Percentiles rank a stretch among this genome's conserved stretches.
phyloP scores from a whole-genome alignment of 176 grass and related monocot species.

The Otatea glauca region DNA sequence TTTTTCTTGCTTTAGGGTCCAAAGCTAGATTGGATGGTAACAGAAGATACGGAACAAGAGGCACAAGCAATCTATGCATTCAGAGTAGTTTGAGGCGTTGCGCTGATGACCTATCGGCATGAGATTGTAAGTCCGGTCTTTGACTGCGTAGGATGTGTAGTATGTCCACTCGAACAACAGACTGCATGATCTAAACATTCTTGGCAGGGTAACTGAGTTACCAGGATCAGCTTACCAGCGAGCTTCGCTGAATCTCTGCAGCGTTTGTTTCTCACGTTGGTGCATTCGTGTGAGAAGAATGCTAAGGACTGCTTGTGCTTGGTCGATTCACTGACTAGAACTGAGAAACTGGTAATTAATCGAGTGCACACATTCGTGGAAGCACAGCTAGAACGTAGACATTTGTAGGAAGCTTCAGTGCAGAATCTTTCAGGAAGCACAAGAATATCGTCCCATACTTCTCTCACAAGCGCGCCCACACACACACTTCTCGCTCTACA shows the following conservation, averaged over 20 bases:
- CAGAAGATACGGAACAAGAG: constrained; percentile 49
- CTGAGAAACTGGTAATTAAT: background rate
- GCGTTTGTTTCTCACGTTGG: too few relatives aligned
- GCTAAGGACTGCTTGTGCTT: background rate
- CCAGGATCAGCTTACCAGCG: too few relatives aligned
- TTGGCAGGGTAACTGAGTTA: background rate
- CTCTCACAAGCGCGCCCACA: too few relatives aligned
- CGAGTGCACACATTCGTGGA: too few relatives aligned
- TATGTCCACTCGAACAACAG: background rate
- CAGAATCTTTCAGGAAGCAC: too few relatives aligned
- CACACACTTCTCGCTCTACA: too few relatives aligned
- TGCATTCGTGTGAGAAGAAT: background rate
- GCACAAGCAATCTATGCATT: constrained; percentile 20
- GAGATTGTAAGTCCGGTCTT: background rate
- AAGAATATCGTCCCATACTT: too few relatives aligned
- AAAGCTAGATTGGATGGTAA: constrained; percentile 84
- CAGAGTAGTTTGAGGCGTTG: constrained; percentile 40
- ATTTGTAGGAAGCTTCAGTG: too few relatives aligned
- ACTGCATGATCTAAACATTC: background rate
- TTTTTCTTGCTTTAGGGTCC: constrained; percentile 58
- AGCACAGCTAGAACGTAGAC: too few relatives aligned
- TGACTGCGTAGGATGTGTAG: background rate
- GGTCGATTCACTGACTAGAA: background rate
- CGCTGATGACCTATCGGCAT: background rate
- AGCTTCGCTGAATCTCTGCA: too few relatives aligned